Base-by-base conservation (phyloP, 192 early-diverging fungal species). In the Mortierella claussenii region DNA sequence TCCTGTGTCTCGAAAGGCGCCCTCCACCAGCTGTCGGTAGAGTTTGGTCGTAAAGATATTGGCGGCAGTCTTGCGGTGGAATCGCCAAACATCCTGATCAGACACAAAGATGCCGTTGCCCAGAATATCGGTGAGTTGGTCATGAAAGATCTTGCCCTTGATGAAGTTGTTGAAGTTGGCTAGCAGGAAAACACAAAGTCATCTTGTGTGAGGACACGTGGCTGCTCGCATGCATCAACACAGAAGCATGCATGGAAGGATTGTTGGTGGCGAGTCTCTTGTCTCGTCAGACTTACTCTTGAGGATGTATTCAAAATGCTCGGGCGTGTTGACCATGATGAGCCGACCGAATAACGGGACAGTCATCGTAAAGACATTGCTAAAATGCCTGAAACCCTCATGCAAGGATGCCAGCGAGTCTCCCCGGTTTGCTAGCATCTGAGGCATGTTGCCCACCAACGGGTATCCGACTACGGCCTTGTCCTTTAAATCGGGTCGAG, bases 101-200 rank as follows among this genome's bases (percentile, higher is more conserved):
- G 79, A 53, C 59, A 81, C 84, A 69, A 89, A 89, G 69, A 89
- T 89, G 7, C 87, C 87, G 20, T 69, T 43, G 23, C 87, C 87
- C 6, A 89, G 69, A n/a, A 87, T 33, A 52, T 83, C 82, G 13
- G 56, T 60, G 30, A 79, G 62, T 44, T 65, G 60, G 15, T 65
- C 60, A 1, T 21, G n/a, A 50, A 67, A 80, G 34, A 80, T 47
- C 12, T 56, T 57, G 15, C 78, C 78, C 31, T 80, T 76, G 44
- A 76, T 62, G 24, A 67, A 76, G 57, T 61, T 67, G 30, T 67
- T 48, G 23, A 75, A 75, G 54, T 75, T 75, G 18, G 48, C 70
- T 75, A 65, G 10, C 20, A 1, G 2, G 10, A 15, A 31, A 45
- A 36, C 40, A 8, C 18, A 31, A 27, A 17, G 9, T n/a, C n/a